phyloP scores from a whole-genome alignment of 2,329 filamentous ascomycete genomes.

The Stachybotrys elegans region DNA sequence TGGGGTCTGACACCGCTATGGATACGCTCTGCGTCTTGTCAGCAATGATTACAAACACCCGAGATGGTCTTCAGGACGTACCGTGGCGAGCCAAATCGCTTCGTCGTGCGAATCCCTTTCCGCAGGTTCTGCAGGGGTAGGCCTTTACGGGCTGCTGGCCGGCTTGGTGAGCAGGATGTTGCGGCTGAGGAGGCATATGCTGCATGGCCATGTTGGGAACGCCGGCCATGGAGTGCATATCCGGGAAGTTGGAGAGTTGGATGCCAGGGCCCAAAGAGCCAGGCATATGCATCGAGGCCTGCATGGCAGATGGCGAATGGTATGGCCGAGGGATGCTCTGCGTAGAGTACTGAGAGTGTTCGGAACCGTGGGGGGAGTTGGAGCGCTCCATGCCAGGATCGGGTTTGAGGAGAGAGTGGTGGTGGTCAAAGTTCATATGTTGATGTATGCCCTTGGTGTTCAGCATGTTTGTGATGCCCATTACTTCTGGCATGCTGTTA shows the following conservation, averaged over 20 bases:
- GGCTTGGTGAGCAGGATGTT: constrained; percentile 25
- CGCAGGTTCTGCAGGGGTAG: constrained; percentile 84
- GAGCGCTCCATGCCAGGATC: constrained; percentile 45
- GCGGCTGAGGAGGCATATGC: constrained; percentile 26
- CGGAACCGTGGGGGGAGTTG: constrained; percentile 54
- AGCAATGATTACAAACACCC: constrained; percentile 10
- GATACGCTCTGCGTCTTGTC: constrained; percentile 72
- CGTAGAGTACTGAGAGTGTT: constrained; percentile 52
- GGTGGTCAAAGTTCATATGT: constrained; percentile 23
- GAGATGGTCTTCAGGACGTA: constrained; percentile 41
- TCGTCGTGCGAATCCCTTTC: constrained; percentile 85
- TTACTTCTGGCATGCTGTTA: constrained; percentile 39
- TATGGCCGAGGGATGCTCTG: constrained; percentile 45
- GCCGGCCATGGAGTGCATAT: constrained; percentile 35
- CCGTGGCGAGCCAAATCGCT: constrained; percentile 94
- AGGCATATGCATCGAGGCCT: constrained; percentile 41
- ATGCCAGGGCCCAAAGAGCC: constrained; percentile 36
- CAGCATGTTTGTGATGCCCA: constrained; percentile 49
- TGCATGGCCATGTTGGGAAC: constrained; percentile 33
- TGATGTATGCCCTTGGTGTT: constrained; percentile 41
- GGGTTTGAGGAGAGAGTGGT: constrained; percentile 27
- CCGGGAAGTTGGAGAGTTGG: constrained; percentile 36
- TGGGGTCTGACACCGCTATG: constrained; percentile 89
- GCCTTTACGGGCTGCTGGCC: constrained; percentile 51
- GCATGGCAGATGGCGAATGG: constrained; percentile 49